These are phyloP conservation scores for Triticum monococcum DNA, from an alignment of 176 grass and related monocot genomes.

Conservation along the genomic window DNA sequence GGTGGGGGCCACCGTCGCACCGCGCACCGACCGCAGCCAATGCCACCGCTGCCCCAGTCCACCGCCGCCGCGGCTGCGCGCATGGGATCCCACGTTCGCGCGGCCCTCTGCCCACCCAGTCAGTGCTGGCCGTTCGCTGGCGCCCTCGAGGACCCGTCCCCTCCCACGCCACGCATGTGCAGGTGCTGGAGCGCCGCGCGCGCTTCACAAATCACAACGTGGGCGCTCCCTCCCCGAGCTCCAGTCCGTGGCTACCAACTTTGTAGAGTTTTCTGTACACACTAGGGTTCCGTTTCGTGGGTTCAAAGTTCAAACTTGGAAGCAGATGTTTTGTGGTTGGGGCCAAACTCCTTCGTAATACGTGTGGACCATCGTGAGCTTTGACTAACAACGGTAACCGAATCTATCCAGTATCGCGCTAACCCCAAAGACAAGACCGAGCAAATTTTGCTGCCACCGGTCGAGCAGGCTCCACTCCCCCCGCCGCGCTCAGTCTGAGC, in stretches of 20 bases:
- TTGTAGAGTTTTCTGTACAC: too few species aligned
- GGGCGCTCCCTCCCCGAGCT: too few species aligned
- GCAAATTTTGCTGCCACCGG: background rate
- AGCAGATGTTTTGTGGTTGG: background rate
- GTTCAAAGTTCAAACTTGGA: background rate
- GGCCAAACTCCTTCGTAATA: background rate
- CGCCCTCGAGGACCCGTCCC: background rate
- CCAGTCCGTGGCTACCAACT: background rate
- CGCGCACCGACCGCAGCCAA: conserved; percentile 26
- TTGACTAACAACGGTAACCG: background rate
- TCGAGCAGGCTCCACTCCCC: background rate
- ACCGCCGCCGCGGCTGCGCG: background rate
- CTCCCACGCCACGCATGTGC: background rate
- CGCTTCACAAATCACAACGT: background rate
- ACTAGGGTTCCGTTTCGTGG: background rate
- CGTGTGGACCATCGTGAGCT: background rate
- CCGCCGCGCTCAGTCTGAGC: background rate
- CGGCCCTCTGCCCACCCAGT: background rate
- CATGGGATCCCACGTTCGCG: background rate
- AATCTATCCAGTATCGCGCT: too few species aligned
- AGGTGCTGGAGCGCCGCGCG: background rate
- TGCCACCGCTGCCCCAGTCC: background rate
- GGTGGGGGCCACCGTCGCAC: background rate
- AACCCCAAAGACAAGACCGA: background rate
- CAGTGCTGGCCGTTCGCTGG: background rate